Base-by-base conservation (phyloP, 495 filamentous ascomycete genomes). In the Penicillium daleae region DNA sequence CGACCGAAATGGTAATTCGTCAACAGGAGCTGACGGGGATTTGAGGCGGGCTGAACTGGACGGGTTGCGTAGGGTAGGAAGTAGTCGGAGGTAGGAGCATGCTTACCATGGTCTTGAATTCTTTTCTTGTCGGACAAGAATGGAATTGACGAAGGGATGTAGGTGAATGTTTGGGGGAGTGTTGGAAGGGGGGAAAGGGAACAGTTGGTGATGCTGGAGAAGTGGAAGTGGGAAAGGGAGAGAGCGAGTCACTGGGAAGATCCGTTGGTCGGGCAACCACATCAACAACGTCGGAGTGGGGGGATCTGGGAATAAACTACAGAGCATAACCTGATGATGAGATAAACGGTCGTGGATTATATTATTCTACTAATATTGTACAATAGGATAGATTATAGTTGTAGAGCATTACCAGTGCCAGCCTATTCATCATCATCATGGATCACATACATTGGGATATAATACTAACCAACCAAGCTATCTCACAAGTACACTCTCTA, bases 231-330 rank as follows among this genome's bases (percentile, higher is more conserved):
- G 52, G 50, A 60, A 56, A 56, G 62, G n/a, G 51, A 66, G 54
- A 10, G 48, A 48, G 49, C 63, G 49, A 42, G 55, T 29, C 21
- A 31, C 49, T 40, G 57, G 56, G 67, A 61, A 32, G 49, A 52
- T 52, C 29, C 15, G 67, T 72, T 72, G 70, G 62, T 62, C 63
- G 63, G 68, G 68, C 70, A 72, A 72, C 70, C 48, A 27, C 49
- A 15, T 42, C 54, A 26, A 56, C 54, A 42, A 56, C 49, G 24
- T 31, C 42, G 31, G 4, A 33, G 49, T 26, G 49, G 49, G 9
- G 49, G 49, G 33, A 35, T 12, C 10, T 35, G 13, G 9, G 9
- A 12, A 35, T 35, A 12, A 35, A 35, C 3, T 31, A 31, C 29
- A 3, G 3, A 3, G 29, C 7, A 31, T 31, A 31, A 31, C n/a